Evolutionary conservation across 106 monocot genomes (phyloP), one percentile per base, ranked within the genome.

Genomic region (Posidonia australis): DNA sequence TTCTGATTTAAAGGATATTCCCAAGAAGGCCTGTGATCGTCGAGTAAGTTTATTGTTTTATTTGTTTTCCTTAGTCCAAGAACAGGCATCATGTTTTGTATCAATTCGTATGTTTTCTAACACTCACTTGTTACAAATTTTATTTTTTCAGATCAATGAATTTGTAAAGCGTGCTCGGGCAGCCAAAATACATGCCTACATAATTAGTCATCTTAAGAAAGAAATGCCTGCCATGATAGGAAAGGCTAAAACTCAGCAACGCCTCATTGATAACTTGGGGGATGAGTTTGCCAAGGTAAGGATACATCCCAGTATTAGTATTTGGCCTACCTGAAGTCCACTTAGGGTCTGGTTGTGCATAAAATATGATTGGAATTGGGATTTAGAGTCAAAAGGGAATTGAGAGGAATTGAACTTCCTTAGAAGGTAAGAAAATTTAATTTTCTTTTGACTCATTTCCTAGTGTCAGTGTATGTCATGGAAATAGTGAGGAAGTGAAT

Each of bases 141-240:
- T n/a, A 49, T 4, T 10, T 57, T 63, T 63, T 44, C 78, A 93
- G 92, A 88, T 93, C 18, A 93, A 88, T 79, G 92, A 93, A 67
- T 93, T 93, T 81, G 88, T 93, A 21, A 93, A 93, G 71, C 92
- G 92, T 64, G 82, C 92, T 61, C 77, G 92, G 77, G 82, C 80
- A 18, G 85, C 87, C 29, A 93, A 85, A 69, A 85, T 93, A 60
- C 92, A 93, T 70, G 88, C 88, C 9, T 81, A 84, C 71, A 93
- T 93, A 65, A 83, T 93, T 44, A 83, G 92, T 67, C 92, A 93
- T 67, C 73, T 93, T 25, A 93, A 73, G 63, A 93, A 93, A 54
- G 92, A 93, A 70, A 93, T 93, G 92, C 92, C 92, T 63, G 76
- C 83, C 54, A 76, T 93, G 77, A 93, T 93, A 58, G 88, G 92